Evolutionary conservation across 2,329 filamentous ascomycete species (phyloP).

Genomic region (Aspergillus bombycis): DNA sequence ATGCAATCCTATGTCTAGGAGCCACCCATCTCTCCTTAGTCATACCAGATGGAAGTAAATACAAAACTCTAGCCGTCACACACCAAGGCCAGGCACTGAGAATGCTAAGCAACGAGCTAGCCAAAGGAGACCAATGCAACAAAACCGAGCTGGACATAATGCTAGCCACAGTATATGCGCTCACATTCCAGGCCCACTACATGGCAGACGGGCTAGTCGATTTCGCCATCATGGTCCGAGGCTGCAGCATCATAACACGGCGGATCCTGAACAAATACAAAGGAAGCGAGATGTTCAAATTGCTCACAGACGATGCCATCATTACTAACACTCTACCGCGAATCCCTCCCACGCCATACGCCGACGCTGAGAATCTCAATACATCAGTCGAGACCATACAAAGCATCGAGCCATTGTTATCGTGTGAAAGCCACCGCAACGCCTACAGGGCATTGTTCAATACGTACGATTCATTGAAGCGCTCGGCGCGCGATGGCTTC

Average conservation of each 20-base stretch:
- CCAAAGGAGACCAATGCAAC: conserved; percentile 19
- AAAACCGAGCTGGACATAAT: conserved; percentile 32
- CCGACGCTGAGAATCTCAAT: conserved; percentile 13
- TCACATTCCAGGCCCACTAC: conserved; percentile 38
- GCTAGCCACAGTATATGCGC: conserved; percentile 37
- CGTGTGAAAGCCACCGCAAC: conserved; percentile 34
- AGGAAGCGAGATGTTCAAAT: conserved; percentile 21
- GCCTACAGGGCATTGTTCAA: conserved; percentile 27
- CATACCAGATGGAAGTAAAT: conserved; percentile 53
- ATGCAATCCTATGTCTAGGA: conserved; percentile 68
- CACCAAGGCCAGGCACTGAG: conserved; percentile 69
- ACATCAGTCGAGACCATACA: conserved; percentile 25
- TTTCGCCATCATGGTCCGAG: conserved; percentile 40
- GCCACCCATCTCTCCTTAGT: conserved; percentile 62
- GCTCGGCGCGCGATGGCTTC: conserved; percentile 35
- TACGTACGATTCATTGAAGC: conserved; percentile 22
- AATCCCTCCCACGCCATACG: conserved; percentile 10
- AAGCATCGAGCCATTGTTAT: conserved; percentile 26
- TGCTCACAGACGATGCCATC: conserved; percentile 12
- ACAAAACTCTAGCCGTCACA: conserved; percentile 61
- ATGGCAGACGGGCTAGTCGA: conserved; percentile 38
- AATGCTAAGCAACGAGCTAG: conserved; percentile 60
- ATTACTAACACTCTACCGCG: conserved; percentile 1
- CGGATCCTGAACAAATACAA: conserved; percentile 31
- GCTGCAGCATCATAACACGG: conserved; percentile 37